These are phyloP conservation scores for Ajuga chamaepitys DNA, from an alignment of 257 asterid species.

Conservation along the genomic window DNA sequence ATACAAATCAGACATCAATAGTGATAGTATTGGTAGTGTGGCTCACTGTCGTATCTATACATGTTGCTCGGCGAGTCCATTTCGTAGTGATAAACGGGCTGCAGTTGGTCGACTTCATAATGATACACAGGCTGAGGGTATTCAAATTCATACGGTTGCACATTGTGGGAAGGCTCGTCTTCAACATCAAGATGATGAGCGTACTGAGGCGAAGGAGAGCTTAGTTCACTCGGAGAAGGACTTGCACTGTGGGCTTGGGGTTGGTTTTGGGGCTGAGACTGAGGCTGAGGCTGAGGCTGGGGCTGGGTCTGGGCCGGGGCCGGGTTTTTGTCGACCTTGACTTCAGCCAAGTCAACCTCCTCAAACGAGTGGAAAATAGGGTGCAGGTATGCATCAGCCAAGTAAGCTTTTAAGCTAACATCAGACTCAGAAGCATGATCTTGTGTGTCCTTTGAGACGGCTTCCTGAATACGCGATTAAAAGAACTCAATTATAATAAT, in stretches of 20 bases:
- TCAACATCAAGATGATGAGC: conserved; percentile 26
- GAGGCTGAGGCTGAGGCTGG: background rate
- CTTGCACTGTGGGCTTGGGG: conserved; percentile 19
- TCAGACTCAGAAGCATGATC: conserved; percentile 50
- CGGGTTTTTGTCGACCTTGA: conserved; percentile 38
- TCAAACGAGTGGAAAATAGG: conserved; percentile 86
- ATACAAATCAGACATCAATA: conserved; percentile 24
- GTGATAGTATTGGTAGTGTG: conserved; percentile 38
- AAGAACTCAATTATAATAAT: background rate
- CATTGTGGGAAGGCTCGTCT: conserved; percentile 29
- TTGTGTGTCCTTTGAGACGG: conserved; percentile 66
- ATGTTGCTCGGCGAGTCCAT: conserved; percentile 23
- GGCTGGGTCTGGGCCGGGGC: background rate
- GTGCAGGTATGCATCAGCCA: conserved; percentile 89
- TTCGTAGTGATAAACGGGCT: conserved; percentile 31
- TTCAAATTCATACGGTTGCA: conserved; percentile 44
- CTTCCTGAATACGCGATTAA: conserved; percentile 57
- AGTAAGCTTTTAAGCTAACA: conserved; percentile 43
- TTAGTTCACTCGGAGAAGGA: conserved; percentile 39
- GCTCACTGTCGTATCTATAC: conserved; percentile 27
- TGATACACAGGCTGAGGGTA: conserved; percentile 27
- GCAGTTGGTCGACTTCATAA: conserved; percentile 37
- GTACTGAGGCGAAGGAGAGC: conserved; percentile 45
- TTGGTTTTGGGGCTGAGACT: background rate
- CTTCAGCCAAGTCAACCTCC: conserved; percentile 65